phyloP scores from a whole-genome alignment of 345 rosid species.

The Orychophragmus violaceus region DNA sequence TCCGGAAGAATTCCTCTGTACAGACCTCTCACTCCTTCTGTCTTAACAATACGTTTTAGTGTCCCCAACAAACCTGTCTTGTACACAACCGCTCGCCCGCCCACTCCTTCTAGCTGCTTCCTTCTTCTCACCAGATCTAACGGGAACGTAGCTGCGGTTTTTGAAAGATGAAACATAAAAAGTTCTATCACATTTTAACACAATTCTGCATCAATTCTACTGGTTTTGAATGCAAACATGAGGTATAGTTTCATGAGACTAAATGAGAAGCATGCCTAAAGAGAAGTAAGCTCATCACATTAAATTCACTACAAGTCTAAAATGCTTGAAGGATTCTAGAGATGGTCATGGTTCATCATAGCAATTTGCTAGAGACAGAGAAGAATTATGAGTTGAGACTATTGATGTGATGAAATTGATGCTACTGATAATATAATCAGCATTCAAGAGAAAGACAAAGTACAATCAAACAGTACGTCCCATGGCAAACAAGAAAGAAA shows the following conservation, averaged over 20 bases:
- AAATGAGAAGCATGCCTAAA: not conserved
- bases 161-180: not conserved
- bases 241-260: not conserved
- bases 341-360: not conserved
- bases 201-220: not conserved
- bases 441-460: not conserved
- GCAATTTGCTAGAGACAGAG: not conserved
- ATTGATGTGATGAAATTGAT: not conserved
- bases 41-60: constrained; percentile 47
- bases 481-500: not conserved
- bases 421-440: not conserved
- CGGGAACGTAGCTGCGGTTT: constrained; percentile 70
- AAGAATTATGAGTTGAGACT: constrained; percentile 21
- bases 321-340: not conserved
- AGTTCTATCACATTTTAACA: not conserved
- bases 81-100: constrained; percentile 66
- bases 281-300: not conserved
- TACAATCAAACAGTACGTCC: not conserved
- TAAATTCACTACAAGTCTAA: not conserved
- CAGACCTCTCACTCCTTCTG: constrained; percentile 64
- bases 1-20: constrained; percentile 89
- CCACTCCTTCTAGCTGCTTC: constrained; percentile 85
- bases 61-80: constrained; percentile 65
- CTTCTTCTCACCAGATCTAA: constrained; percentile 88
- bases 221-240: not conserved